Evolutionary conservation across 2,329 filamentous ascomycete genomes (phyloP).

Genomic region (Trichophyton schoenleinii): DNA sequence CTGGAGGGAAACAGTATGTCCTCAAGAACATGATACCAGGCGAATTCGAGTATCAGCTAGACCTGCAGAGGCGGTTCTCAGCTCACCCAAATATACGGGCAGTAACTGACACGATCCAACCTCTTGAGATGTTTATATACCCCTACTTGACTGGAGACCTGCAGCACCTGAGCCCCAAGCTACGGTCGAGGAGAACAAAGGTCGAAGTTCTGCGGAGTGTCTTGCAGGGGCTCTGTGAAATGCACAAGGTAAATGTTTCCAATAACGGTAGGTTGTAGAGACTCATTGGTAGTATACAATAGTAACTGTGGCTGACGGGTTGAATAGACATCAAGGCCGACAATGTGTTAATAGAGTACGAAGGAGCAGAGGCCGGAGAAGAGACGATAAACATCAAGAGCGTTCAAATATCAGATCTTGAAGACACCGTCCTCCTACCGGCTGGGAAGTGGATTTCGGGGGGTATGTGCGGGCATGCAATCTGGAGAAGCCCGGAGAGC

Average conservation of each 20-base stretch:
- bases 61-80: slow-evolving; percentile 18
- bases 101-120: slow-evolving; percentile 17
- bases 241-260: slow-evolving; percentile 24
- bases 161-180: slow-evolving; percentile 13
- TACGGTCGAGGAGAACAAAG: slow-evolving; percentile 9
- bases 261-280: slow-evolving; percentile 20
- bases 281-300: not conserved
- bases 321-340: slow-evolving; percentile 25
- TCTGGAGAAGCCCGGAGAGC: slow-evolving; percentile 27
- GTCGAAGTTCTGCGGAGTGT: slow-evolving; percentile 13
- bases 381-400: slow-evolving; percentile 13
- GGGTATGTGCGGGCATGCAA: slow-evolving; percentile 21
- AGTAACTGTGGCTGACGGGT: slow-evolving; percentile 5
- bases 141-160: slow-evolving; percentile 14
- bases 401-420: slow-evolving; percentile 23
- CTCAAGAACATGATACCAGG: slow-evolving; percentile 20
- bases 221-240: slow-evolving; percentile 21
- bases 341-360: slow-evolving; percentile 25
- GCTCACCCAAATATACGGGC: slow-evolving; percentile 19
- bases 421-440: slow-evolving; percentile 20
- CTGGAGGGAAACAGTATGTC: slow-evolving; percentile 10
- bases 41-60: slow-evolving; percentile 21
- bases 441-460: slow-evolving; percentile 17
- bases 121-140: slow-evolving; percentile 15
- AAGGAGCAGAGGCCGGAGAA: slow-evolving; percentile 10